Percentiles rank a stretch among this genome's conserved stretches.
Conservation (phyloP, 2,329 filamentous ascomycete species). For the Neonectria punicea region DNA sequence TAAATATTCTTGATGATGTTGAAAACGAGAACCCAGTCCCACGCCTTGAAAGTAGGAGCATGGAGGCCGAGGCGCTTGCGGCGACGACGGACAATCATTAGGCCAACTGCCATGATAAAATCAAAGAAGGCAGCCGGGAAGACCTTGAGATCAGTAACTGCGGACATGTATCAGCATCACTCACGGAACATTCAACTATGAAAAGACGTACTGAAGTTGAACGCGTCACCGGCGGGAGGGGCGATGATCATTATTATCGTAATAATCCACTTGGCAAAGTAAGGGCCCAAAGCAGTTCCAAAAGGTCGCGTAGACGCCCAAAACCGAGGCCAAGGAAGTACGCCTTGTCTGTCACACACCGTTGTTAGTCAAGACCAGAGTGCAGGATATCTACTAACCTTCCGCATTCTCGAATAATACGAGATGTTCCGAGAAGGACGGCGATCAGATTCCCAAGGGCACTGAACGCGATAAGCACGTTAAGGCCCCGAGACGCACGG, state of each 20-base stretch:
- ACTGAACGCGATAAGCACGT: slow-evolving; percentile 66
- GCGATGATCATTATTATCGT: slow-evolving; percentile 70
- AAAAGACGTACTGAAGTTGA: slow-evolving; percentile 63
- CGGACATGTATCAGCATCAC: slow-evolving; percentile 40
- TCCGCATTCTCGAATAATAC: slow-evolving; percentile 69
- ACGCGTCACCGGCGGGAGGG: slow-evolving; percentile 71
- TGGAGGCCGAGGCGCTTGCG: slow-evolving; percentile 62
- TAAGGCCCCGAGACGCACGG: slow-evolving; percentile 61
- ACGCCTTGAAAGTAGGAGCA: slow-evolving; percentile 64
- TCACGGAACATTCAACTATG: background rate
- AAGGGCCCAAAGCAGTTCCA: slow-evolving; percentile 70
- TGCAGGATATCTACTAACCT: slow-evolving; percentile 44
- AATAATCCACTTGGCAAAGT: slow-evolving; percentile 65
- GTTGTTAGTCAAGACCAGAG: background rate
- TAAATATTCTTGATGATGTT: slow-evolving; percentile 69
- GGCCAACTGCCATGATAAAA: slow-evolving; percentile 64
- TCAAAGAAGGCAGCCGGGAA: slow-evolving; percentile 70
- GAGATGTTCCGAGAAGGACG: slow-evolving; percentile 64
- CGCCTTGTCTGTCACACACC: slow-evolving; percentile 60
- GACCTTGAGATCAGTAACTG: slow-evolving; percentile 67
- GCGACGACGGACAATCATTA: slow-evolving; percentile 66
- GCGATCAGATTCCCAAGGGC: slow-evolving; percentile 68
- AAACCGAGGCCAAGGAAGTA: slow-evolving; percentile 66
- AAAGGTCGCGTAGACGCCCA: slow-evolving; percentile 72
- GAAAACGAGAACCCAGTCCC: slow-evolving; percentile 68